Conservation (phyloP, 1,284 basidiomycete genomes). For the Fistulina hepatica region DNA sequence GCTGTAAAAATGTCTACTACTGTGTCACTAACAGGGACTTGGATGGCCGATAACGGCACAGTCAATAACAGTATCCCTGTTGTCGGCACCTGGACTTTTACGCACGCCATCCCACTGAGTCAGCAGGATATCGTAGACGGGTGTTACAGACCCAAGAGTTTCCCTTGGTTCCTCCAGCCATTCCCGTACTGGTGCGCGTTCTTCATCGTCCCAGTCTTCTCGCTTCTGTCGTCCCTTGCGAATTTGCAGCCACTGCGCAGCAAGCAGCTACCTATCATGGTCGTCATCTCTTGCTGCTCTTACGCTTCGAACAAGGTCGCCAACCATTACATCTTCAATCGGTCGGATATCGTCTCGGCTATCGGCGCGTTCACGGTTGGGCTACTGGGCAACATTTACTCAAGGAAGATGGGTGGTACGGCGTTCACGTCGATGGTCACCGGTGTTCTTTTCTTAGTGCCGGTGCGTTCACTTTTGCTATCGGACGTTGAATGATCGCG, state of each 20-base stretch:
- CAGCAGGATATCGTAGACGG: constrained; percentile 43
- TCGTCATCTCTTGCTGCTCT: constrained; percentile 71
- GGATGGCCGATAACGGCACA: constrained; percentile 54
- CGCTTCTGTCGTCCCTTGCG: constrained; percentile 58
- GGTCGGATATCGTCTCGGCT: constrained; percentile 75
- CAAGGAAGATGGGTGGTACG: constrained; percentile 77
- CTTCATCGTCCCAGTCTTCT: constrained; percentile 76
- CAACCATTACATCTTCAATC: constrained; percentile 78
- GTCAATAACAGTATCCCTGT: constrained; percentile 34
- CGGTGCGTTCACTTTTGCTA: constrained; percentile 35
- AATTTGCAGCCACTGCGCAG: constrained; percentile 69
- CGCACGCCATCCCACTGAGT: constrained; percentile 36
- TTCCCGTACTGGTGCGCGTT: constrained; percentile 72
- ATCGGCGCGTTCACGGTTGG: constrained; percentile 82
- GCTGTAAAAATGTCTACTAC: constrained; percentile 37
- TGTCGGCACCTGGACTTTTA: constrained; percentile 68
- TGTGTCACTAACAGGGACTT: constrained; percentile 52
- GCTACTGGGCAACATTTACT: constrained; percentile 74
- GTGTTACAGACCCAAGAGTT: constrained; percentile 55
- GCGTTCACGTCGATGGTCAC: constrained; percentile 87
- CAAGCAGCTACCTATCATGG: constrained; percentile 72
- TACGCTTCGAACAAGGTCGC: constrained; percentile 71
- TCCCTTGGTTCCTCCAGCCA: constrained; percentile 70
- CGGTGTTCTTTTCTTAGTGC: constrained; percentile 76
- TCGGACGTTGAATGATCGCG: not conserved